A percentile compares a stretch with the other conserved stretches of the same genome.
Conservation (phyloP, 169 alveolate genomes). For the Plasmodium billcollinsi region DNA sequence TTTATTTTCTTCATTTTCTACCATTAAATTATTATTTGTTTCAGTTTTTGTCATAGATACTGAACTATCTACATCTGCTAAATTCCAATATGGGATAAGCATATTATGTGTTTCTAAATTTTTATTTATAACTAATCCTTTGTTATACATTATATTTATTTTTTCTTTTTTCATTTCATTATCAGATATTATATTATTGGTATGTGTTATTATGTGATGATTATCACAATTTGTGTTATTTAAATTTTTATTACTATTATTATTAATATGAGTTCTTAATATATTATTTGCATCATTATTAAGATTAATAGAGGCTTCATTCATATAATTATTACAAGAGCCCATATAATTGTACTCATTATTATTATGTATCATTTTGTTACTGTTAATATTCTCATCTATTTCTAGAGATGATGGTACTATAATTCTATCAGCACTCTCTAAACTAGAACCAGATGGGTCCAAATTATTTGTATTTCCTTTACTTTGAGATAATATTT, state of each 20-base stretch:
- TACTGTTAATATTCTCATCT: neutral
- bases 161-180: conserved; percentile 9
- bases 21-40: conserved; percentile 23
- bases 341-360: neutral
- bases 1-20: conserved; percentile 68
- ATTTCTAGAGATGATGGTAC: neutral
- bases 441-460: neutral
- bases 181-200: neutral
- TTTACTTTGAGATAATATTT: conserved; percentile 9
- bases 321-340: neutral
- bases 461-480: neutral
- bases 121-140: conserved; percentile 70
- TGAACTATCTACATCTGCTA: conserved; percentile 50
- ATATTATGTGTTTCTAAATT: conserved; percentile 18
- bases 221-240: neutral
- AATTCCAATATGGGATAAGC: conserved; percentile 76
- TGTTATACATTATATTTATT: conserved; percentile 55
- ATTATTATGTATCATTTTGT: neutral
- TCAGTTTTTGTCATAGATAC: conserved; percentile 23
- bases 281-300: neutral
- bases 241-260: neutral
- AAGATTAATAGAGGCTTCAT: too few relatives aligned
- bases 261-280: neutral
- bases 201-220: neutral
- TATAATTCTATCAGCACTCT: neutral